Percentiles rank a stretch among this genome's conserved stretches.
Conservation (phyloP, 2,329 filamentous ascomycete genomes). For the Penicillium sp. region DNA sequence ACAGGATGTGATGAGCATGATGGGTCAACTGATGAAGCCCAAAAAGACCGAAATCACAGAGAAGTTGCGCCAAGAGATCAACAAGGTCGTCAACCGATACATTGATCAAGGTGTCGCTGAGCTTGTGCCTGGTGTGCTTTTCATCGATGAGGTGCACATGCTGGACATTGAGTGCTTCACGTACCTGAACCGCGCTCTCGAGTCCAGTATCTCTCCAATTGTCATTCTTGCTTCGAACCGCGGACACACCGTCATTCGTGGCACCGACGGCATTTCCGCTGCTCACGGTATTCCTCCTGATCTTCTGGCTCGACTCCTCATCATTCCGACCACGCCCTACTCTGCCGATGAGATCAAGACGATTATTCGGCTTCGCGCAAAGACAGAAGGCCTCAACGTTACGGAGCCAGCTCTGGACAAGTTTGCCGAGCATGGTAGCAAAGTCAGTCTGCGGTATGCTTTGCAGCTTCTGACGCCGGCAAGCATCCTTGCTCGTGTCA, state of each 20-base stretch:
- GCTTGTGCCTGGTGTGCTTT: conserved; percentile 93
- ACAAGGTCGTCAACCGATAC: conserved; percentile 98
- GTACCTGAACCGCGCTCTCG: conserved; percentile 95
- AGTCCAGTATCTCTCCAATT: conserved; percentile 90
- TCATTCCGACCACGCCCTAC: conserved; percentile 91
- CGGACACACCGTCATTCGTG: conserved; percentile 86
- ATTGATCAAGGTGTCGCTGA: conserved; percentile 98
- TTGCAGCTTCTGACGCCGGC: conserved; percentile 85
- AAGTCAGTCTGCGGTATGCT: conserved; percentile 86
- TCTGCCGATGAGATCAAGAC: conserved; percentile 81
- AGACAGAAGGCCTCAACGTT: conserved; percentile 73
- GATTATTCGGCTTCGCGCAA: conserved; percentile 79
- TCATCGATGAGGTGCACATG: conserved; percentile 99
- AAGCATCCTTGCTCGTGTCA: conserved; percentile 83
- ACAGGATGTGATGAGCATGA: conserved; percentile 99
- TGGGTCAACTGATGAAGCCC: conserved; percentile 99
- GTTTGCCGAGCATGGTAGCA: conserved; percentile 78
- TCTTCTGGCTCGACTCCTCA: conserved; percentile 86
- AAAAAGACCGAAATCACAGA: conserved; percentile 99
- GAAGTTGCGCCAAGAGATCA: conserved; percentile 91
- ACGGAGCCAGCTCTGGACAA: conserved; percentile 79
- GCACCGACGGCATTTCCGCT: conserved; percentile 69
- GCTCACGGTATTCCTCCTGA: conserved; percentile 93
- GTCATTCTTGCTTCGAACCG: conserved; percentile 97
- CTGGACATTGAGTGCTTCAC: conserved; percentile 99